phyloP scores from a whole-genome alignment of 805 yeast genomes.

The Ogataea methylovora region DNA sequence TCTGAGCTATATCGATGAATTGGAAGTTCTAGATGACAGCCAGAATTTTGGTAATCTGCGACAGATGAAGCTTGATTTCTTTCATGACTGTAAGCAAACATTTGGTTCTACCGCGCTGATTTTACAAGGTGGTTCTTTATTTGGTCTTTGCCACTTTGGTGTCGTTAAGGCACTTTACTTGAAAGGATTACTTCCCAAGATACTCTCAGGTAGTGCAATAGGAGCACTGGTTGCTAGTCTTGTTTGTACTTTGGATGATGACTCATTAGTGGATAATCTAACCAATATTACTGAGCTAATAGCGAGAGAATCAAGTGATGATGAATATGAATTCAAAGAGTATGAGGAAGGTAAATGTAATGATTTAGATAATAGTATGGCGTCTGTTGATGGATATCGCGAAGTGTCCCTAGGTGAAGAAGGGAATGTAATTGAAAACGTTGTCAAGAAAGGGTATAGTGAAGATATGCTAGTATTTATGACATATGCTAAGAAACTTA shows the following conservation, averaged over 20 bases:
- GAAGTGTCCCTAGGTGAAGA: too few relatives aligned
- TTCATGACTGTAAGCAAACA: constrained; percentile 79
- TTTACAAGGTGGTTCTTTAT: constrained; percentile 90
- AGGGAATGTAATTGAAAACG: constrained; percentile 68
- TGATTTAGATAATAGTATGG: neutral
- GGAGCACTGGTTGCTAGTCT: constrained; percentile 91
- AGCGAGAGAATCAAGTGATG: too few relatives aligned
- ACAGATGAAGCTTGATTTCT: constrained; percentile 64
- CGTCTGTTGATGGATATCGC: too few relatives aligned
- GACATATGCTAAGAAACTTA: constrained; percentile 64
- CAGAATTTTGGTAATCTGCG: constrained; percentile 33
- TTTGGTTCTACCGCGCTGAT: constrained; percentile 87
- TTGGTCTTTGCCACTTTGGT: constrained; percentile 91
- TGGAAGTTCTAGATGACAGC: constrained; percentile 16
- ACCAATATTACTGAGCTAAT: neutral
- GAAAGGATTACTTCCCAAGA: constrained; percentile 71
- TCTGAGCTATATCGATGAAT: constrained; percentile 50
- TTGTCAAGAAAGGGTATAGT: constrained; percentile 73
- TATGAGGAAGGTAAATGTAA: constrained; percentile 15
- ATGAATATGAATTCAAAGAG: constrained; percentile 11
- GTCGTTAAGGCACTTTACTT: constrained; percentile 78
- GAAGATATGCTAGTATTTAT: constrained; percentile 77
- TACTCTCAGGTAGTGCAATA: constrained; percentile 86
- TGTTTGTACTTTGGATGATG: constrained; percentile 65
- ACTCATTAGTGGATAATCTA: constrained; percentile 46